Base-by-base conservation (phyloP, 495 filamentous ascomycete genomes). In the Aspergillus carlsbadensis region DNA sequence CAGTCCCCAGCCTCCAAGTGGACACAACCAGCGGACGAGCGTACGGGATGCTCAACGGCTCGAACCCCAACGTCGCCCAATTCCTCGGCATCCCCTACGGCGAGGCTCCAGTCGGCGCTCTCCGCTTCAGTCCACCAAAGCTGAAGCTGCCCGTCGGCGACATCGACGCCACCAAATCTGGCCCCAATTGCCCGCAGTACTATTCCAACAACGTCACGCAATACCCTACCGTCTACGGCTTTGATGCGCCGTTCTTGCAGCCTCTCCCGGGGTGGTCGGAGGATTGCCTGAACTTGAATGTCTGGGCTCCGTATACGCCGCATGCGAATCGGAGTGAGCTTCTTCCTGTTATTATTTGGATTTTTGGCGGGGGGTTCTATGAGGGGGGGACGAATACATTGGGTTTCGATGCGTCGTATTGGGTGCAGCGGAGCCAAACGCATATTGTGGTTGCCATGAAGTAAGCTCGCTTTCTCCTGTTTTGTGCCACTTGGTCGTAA, bases 281-380 rank as follows among this genome's bases (percentile, higher is more conserved):
- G 52, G 77, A 83, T 60, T 84, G 82, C 51, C 67, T 85, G 15
- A 72, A 70, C 34, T 60, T 84, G n/a, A 75, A 76, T n/a, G 65
- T 85, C 21, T 83, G 78, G 78, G 69, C 76, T 2, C 64, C 43
- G 3, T 29, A 29, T 8, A 29, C 26, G 3, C 26, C 26, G 26
- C 26, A 29, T 4, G 4, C 4, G 4, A 29, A 29, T 29, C 6
- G 11, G 10, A 21, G 14, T 21, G 21, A 24, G 24, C 22, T 2
- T 54, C 58, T 51, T 46, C 62, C 14, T 48, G 61, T 64, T 2
- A 57, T 67, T 56, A 37, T 67, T 31, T 64, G 53, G 33, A 54
- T 67, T 15, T 56, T 58, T 36, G 64, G 64, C 2, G 64, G 64
- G 42, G 65, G 61, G 3, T 76, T 67, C 58, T 63, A 57, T 11